Evolutionary conservation across 441 rosid species (phyloP).

Genomic region (Dalechampia spathulata): DNA sequence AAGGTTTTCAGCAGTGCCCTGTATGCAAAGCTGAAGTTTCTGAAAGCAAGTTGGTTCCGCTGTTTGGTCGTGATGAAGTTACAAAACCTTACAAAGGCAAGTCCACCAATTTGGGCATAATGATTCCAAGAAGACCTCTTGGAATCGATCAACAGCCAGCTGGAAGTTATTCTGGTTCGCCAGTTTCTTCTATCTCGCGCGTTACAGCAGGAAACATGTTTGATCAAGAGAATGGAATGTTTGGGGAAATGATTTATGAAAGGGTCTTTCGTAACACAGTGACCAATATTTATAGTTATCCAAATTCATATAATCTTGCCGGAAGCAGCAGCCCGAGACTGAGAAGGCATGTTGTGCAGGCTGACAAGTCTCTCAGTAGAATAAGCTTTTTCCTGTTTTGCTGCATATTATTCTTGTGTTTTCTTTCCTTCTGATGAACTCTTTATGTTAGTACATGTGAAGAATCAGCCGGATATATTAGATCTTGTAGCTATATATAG

Average conservation of each 20-base stretch:
- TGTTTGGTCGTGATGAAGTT: conserved; percentile 58
- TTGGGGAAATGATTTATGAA: conserved; percentile 55
- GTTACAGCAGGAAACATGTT: conserved; percentile 21
- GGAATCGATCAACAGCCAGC: no score
- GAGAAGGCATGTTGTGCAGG: conserved; percentile 64
- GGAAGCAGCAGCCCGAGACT: conserved; percentile 55
- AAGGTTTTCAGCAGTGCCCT: conserved; percentile 55
- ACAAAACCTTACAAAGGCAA: conserved; percentile 25
- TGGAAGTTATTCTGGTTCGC: conserved; percentile 28
- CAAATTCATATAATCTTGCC: conserved; percentile 47
- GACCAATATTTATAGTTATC: conserved; percentile 32
- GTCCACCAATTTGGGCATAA: conserved; percentile 37
- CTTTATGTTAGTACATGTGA: no score
- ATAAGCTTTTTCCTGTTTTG: conserved; percentile 60
- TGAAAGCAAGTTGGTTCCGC: conserved; percentile 58
- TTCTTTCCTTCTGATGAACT: conserved; percentile 55
- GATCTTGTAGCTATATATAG: conserved; percentile 11
- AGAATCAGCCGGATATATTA: conserved; percentile 9
- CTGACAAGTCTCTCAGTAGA: conserved; percentile 65
- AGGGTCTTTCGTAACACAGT: conserved; percentile 49
- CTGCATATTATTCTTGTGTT: conserved; percentile 49
- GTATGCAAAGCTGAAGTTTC: conserved; percentile 87
- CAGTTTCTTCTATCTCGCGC: conserved; percentile 26
- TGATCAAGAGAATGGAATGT: conserved; percentile 52
- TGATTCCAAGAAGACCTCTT: conserved; percentile 60